Evolutionary conservation across 83 land plant genomes (phyloP), one percentile per base, ranked within the genome.

Genomic region (Picea mariana): DNA sequence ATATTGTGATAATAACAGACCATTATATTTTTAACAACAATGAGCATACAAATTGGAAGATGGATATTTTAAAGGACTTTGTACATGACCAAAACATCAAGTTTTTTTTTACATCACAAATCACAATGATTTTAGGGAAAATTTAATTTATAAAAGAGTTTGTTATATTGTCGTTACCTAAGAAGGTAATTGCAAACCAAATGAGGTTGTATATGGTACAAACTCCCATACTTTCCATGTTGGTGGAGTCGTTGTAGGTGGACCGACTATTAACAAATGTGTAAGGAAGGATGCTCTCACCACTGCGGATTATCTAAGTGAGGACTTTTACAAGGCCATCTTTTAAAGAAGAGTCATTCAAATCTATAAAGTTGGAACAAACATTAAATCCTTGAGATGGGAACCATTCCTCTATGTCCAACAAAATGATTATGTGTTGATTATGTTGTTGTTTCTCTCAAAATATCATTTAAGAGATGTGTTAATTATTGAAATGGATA

Each of bases 101-200:
- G 87, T 95, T 79, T 97, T 92, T 93, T 87, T 93, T 87, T 95
- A 97, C 68, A 97, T 95, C 79, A 97, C 81, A 23, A 98, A 97
- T 87, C 91, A 86, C 71, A 84, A 95, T 80, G 86, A 97, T 78
- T 97, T 97, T 87, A 90, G 84, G 98, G 99, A 87, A 20, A 95
- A 95, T 86, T 97, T 96, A 20, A 95, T 93, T 82, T 97, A 97
- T 75, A 95, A 95, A 85, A 96, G 99, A 75, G 98, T 97, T 71
- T 95, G 99, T 77, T 95, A 97, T 84, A 87, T 97, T 81, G 98
- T 98, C 52, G 91, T 97, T 82, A 96, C 98, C 18, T 95, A 97
- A 87, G 98, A 97, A 87, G 99, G 97, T 62, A 98, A 95, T 79
- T 97, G 99, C 82, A 87, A 93, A 81, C 98, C 98, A 68, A 96